These are phyloP conservation scores for Monosporascus cannonballus DNA, from an alignment of 2,329 filamentous ascomycete genomes.

Conservation along the genomic window DNA sequence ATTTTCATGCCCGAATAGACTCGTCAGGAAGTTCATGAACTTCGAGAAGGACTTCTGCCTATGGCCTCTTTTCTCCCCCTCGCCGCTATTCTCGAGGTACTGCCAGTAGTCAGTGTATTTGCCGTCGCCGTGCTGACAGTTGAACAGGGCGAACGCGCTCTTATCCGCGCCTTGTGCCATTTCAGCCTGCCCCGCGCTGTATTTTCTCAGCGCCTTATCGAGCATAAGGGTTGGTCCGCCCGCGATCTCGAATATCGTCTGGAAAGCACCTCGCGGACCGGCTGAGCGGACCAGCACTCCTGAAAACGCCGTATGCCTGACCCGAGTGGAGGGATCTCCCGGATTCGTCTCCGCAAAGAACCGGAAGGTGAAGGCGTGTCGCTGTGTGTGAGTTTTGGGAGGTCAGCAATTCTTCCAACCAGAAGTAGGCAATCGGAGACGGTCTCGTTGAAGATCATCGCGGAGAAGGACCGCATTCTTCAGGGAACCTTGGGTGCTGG, in stretches of 20 bases:
- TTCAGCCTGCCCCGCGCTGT: background rate
- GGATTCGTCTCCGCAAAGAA: background rate
- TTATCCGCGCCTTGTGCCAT: background rate
- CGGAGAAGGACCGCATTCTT: too few relatives aligned
- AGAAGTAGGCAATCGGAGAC: too few relatives aligned
- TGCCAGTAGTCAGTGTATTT: background rate
- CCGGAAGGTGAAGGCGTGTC: background rate
- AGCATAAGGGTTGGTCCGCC: background rate
- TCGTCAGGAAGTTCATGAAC: background rate
- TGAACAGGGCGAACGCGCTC: background rate
- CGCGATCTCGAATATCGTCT: background rate
- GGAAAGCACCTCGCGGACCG: background rate
- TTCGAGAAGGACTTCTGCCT: background rate
- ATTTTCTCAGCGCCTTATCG: background rate
- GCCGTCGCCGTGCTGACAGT: background rate
- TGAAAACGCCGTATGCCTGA: background rate
- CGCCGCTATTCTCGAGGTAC: background rate
- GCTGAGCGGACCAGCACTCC: background rate
- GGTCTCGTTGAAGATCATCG: too few relatives aligned
- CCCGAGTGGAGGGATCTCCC: background rate
- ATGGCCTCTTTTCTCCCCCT: background rate
- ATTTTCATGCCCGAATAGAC: background rate
- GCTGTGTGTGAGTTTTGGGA: background rate
- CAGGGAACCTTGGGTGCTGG: too few relatives aligned
- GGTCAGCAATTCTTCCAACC: too few relatives aligned